phyloP scores from a whole-genome alignment of 768 basidiomycete species.

The Austroboletus festivus region DNA sequence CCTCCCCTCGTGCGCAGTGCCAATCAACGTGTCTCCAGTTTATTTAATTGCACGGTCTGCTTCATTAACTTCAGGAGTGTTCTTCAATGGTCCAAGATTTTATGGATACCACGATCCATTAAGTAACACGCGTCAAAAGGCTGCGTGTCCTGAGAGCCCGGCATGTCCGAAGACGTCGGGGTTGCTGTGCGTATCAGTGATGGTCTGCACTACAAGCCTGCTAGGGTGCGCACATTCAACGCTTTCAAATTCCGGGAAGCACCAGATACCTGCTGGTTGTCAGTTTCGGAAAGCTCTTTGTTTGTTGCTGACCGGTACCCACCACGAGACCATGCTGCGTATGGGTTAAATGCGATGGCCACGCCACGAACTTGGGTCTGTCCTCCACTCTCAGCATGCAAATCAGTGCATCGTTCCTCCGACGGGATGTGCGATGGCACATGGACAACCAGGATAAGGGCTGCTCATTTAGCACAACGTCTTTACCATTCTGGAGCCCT shows the following conservation, averaged over 20 bases:
- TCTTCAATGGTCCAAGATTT: slow-evolving; percentile 18
- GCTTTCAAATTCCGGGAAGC: slow-evolving; percentile 48
- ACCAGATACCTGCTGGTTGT: slow-evolving; percentile 55
- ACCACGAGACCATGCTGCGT: background rate
- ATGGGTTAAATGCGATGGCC: slow-evolving; percentile 65
- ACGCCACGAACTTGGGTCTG: slow-evolving; percentile 52
- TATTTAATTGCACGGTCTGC: slow-evolving; percentile 21
- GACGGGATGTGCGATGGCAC: slow-evolving; percentile 41
- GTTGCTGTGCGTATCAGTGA: slow-evolving; percentile 37
- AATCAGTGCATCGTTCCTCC: slow-evolving; percentile 50
- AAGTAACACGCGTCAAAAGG: no score
- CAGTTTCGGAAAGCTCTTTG: slow-evolving; percentile 7
- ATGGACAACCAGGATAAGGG: slow-evolving; percentile 39
- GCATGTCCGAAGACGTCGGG: slow-evolving; percentile 50
- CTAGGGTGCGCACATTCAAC: background rate
- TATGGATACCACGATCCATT: no score
- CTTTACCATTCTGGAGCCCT: slow-evolving; percentile 50
- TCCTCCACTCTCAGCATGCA: slow-evolving; percentile 61
- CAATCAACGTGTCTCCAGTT: slow-evolving; percentile 8
- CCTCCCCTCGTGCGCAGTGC: background rate
- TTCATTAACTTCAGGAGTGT: slow-evolving; percentile 21
- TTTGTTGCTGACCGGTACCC: background rate
- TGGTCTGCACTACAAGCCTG: background rate
- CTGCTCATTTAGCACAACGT: slow-evolving; percentile 66
- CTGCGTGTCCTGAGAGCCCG: slow-evolving; percentile 60